Evolutionary conservation across 305 asterid genomes (phyloP).

Genomic region (Stenogyne calaminthoides): DNA sequence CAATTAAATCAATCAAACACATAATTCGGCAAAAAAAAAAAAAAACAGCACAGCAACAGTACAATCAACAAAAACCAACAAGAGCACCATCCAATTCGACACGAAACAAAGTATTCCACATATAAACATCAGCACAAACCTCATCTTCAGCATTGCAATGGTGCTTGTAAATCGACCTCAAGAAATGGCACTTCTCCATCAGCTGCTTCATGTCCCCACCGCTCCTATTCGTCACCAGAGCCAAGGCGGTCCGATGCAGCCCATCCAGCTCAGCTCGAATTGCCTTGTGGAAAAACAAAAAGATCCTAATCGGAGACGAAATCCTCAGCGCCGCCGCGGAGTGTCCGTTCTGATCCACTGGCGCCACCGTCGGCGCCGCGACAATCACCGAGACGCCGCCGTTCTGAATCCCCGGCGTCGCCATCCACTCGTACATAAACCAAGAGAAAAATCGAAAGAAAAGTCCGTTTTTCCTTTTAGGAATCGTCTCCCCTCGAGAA

Average conservation of each 20-base stretch:
- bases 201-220: conserved; percentile 69
- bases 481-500: conserved; percentile 32
- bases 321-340: conserved; percentile 45
- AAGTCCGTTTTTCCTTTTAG: background rate
- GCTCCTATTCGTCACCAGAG: conserved; percentile 61
- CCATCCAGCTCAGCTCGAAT: conserved; percentile 82
- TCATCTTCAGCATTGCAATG: conserved; percentile 99
- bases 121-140: conserved; percentile 45
- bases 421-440: conserved; percentile 34
- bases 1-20: conserved; percentile 16
- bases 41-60: conserved; percentile 1
- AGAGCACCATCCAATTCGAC: conserved; percentile 8
- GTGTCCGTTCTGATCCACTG: conserved; percentile 62
- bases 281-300: conserved; percentile 82
- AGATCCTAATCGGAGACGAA: conserved; percentile 88
- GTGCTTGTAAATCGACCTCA: conserved; percentile 89
- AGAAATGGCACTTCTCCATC: conserved; percentile 64
- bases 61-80: conserved; percentile 20
- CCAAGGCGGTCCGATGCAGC: conserved; percentile 77
- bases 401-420: conserved; percentile 69
- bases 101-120: conserved; percentile 3
- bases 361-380: conserved; percentile 43
- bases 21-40: background rate
- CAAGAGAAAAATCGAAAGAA: background rate
- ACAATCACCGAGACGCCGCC: conserved; percentile 61